Evolutionary conservation across 1,284 basidiomycete genomes (phyloP).

Genomic region (Trichosporon coremiiforme): DNA sequence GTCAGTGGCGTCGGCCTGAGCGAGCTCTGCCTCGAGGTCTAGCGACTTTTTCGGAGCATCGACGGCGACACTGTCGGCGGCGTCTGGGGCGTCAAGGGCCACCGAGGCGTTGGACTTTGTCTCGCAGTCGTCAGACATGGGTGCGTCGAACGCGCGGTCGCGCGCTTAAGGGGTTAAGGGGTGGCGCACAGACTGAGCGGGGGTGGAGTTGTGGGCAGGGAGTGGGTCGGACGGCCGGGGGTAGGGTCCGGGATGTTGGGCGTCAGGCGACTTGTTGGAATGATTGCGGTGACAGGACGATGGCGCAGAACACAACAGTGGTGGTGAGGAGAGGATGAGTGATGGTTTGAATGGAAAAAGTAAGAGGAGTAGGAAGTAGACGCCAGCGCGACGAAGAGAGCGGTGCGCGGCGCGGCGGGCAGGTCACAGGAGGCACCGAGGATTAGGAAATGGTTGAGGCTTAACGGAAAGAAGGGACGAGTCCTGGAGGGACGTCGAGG

Average conservation of each 20-base stretch:
- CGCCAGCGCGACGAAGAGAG: constrained; percentile 3
- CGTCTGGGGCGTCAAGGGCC: background rate
- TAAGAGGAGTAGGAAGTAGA: background rate
- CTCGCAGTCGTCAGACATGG: constrained; percentile 12
- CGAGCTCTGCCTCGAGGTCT: background rate
- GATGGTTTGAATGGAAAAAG: background rate
- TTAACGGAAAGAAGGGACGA: constrained; percentile 8
- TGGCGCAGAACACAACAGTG: background rate
- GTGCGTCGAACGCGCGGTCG: constrained; percentile 3
- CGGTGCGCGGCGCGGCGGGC: constrained; percentile 7
- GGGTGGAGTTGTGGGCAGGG: constrained; percentile 2
- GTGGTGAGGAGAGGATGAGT: background rate
- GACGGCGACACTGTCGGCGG: background rate
- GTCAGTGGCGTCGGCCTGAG: background rate
- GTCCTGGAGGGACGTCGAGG: constrained; percentile 3
- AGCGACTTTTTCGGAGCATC: background rate
- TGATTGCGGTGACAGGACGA: background rate
- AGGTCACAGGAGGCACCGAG: constrained; percentile 5
- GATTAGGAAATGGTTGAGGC: background rate
- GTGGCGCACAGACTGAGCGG: constrained; percentile 15
- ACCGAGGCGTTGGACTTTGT: constrained; percentile 13
- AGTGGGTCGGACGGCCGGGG: constrained; percentile 7
- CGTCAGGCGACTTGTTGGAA: background rate
- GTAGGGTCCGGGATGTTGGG: background rate
- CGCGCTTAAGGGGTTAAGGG: background rate